Percentiles rank a stretch among this genome's conserved stretches.
Conservation (phyloP, 108 stramenopile species). For the Mediolabrus comicus region DNA sequence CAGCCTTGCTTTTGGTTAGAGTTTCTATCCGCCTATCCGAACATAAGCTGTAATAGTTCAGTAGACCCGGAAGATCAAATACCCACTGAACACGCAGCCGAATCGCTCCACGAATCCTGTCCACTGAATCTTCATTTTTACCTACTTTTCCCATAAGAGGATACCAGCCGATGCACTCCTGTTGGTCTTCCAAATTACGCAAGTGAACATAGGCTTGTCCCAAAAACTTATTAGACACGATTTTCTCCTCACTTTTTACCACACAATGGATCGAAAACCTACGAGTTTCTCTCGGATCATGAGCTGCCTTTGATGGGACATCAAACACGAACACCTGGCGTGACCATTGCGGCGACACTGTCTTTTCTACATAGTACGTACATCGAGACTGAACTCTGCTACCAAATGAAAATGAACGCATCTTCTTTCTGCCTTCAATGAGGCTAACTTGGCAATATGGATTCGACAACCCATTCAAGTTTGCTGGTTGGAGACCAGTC, state of each 20-base stretch:
- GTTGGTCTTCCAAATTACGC: constrained; percentile 64
- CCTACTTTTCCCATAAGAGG: constrained; percentile 78
- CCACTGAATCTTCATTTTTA: constrained; percentile 55
- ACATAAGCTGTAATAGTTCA: constrained; percentile 70
- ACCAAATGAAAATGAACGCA: constrained; percentile 45
- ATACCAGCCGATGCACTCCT: constrained; percentile 85
- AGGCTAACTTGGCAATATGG: constrained; percentile 78
- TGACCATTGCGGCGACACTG: constrained; percentile 76
- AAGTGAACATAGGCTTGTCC: constrained; percentile 76
- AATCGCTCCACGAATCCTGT: constrained; percentile 75
- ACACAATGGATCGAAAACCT: constrained; percentile 58
- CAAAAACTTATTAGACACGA: constrained; percentile 57
- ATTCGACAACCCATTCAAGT: constrained; percentile 68
- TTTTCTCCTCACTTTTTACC: constrained; percentile 45
- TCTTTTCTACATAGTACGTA: constrained; percentile 83
- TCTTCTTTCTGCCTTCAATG: constrained; percentile 41
- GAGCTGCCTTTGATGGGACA: constrained; percentile 68
- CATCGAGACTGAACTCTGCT: constrained; percentile 39
- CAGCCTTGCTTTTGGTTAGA: constrained; percentile 43
- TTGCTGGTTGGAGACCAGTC: constrained; percentile 61
- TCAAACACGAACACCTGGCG: constrained; percentile 84
- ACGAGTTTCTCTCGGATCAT: constrained; percentile 50
- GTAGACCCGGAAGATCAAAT: constrained; percentile 56
- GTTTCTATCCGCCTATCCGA: constrained; percentile 55
- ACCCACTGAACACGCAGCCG: constrained; percentile 84